Evolutionary conservation across 768 basidiomycete species (phyloP).

Genomic region (Suillus luteus): DNA sequence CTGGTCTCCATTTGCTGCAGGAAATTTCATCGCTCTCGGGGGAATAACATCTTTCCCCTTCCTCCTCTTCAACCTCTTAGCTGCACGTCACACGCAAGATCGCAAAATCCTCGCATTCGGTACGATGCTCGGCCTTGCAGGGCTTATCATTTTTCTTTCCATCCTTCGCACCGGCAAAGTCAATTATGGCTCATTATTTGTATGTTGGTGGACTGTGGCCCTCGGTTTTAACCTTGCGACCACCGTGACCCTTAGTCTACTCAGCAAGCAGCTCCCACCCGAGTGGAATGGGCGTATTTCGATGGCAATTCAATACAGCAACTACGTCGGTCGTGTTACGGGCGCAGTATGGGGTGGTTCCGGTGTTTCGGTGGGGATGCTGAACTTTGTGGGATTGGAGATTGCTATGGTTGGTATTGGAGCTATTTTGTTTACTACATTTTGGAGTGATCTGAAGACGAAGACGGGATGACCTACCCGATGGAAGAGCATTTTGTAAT

Average conservation of each 20-base stretch:
- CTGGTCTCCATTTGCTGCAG: constrained; percentile 66
- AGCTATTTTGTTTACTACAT: constrained; percentile 49
- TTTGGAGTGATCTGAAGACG: constrained; percentile 68
- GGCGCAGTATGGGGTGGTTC: constrained; percentile 72
- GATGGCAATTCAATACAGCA: constrained; percentile 68
- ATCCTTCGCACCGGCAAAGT: constrained; percentile 45
- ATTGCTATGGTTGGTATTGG: constrained; percentile 63
- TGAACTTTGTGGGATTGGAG: constrained; percentile 59
- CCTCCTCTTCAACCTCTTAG: constrained; percentile 59
- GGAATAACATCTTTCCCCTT: constrained; percentile 65
- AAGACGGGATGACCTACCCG: constrained; percentile 50
- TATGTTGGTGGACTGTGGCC: constrained; percentile 52
- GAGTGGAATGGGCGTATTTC: constrained; percentile 58
- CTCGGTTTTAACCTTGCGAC: constrained; percentile 73
- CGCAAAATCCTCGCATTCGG: constrained; percentile 59
- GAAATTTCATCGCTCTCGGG: constrained; percentile 72
- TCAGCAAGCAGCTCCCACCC: constrained; percentile 69
- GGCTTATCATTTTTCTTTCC: constrained; percentile 53
- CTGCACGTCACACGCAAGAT: constrained; percentile 61
- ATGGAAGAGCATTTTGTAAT: neutral
- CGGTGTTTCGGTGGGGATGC: constrained; percentile 57
- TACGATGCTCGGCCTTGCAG: constrained; percentile 49
- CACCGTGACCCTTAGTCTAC: constrained; percentile 64
- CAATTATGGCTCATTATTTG: constrained; percentile 49
- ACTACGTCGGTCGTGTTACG: constrained; percentile 63